Conservation (phyloP, 768 basidiomycete species). For the Mycena crocata region DNA sequence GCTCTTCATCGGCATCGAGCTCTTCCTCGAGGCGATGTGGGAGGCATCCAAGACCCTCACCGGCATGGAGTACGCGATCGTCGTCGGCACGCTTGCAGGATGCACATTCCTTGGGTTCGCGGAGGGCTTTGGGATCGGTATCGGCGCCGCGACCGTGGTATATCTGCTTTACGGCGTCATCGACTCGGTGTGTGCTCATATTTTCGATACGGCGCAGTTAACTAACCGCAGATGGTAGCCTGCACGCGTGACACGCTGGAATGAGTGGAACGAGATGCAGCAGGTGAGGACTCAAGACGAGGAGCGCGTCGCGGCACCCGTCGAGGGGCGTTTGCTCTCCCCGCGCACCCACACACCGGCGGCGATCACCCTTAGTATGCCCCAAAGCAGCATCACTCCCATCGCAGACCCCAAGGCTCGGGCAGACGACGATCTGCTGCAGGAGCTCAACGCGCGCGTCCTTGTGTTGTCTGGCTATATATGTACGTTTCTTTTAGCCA, state of each 20-base stretch:
- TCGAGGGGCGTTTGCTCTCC: not conserved
- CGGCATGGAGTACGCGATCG: constrained; percentile 36
- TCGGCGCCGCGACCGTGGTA: constrained; percentile 35
- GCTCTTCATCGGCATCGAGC: constrained; percentile 39
- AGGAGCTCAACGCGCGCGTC: constrained; percentile 24
- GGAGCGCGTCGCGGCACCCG: constrained; percentile 13
- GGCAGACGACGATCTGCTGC: constrained; percentile 10
- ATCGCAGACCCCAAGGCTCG: not conserved
- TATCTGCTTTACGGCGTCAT: constrained; percentile 36
- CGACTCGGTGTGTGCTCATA: constrained; percentile 38
- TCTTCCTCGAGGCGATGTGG: constrained; percentile 39
- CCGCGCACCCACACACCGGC: constrained; percentile 19
- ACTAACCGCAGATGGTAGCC: constrained; percentile 3
- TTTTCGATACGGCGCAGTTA: not conserved
- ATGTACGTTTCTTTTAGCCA: constrained; percentile 1
- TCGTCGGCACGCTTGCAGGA: constrained; percentile 33
- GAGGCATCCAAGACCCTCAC: constrained; percentile 36
- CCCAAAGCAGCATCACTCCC: not conserved
- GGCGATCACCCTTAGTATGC: constrained; percentile 3
- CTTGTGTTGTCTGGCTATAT: constrained; percentile 20
- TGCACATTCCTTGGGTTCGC: constrained; percentile 41
- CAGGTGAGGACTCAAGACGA: not conserved
- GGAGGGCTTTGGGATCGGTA: constrained; percentile 40
- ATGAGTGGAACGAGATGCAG: constrained; percentile 35
- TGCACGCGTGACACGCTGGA: constrained; percentile 34